Percentiles rank a stretch among this genome's conserved stretches.
Evolutionary conservation across 306 rosid species (phyloP).

Genomic region (Citrullus mucosospermus): DNA sequence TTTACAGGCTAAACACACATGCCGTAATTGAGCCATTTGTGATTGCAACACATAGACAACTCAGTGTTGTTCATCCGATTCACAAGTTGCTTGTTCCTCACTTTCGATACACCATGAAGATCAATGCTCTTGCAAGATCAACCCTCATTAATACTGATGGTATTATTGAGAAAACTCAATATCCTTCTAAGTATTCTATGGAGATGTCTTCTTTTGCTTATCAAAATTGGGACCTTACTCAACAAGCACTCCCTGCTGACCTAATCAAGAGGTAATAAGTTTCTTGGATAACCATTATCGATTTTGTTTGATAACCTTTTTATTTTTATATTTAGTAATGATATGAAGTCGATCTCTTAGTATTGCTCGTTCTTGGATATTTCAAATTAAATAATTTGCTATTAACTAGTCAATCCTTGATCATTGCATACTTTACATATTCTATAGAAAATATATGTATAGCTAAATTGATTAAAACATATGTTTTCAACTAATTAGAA

Average conservation of each 20-base stretch:
- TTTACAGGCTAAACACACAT: neutral
- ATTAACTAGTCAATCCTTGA: too few relatives aligned
- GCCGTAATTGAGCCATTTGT: neutral
- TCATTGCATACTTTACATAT: too few relatives aligned
- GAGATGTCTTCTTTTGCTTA: conserved; percentile 5
- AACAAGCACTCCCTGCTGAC: conserved; percentile 47
- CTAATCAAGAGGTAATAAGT: too few relatives aligned
- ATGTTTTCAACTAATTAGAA: too few relatives aligned
- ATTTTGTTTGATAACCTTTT: too few relatives aligned
- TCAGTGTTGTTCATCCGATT: neutral
- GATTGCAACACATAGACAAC: neutral
- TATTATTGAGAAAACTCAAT: conserved; percentile 19
- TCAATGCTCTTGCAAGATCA: neutral
- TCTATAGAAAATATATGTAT: too few relatives aligned
- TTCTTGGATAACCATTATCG: too few relatives aligned
- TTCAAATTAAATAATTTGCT: too few relatives aligned
- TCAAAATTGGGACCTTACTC: conserved; percentile 20
- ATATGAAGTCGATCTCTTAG: too few relatives aligned
- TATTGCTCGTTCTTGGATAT: too few relatives aligned
- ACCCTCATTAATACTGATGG: neutral
- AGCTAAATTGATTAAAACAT: too few relatives aligned
- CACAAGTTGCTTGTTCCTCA: neutral
- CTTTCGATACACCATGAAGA: neutral
- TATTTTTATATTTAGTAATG: too few relatives aligned
- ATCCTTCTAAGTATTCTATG: conserved; percentile 40